Conservation (phyloP, 768 basidiomycete species). For the Phanerochaete carnosa region DNA sequence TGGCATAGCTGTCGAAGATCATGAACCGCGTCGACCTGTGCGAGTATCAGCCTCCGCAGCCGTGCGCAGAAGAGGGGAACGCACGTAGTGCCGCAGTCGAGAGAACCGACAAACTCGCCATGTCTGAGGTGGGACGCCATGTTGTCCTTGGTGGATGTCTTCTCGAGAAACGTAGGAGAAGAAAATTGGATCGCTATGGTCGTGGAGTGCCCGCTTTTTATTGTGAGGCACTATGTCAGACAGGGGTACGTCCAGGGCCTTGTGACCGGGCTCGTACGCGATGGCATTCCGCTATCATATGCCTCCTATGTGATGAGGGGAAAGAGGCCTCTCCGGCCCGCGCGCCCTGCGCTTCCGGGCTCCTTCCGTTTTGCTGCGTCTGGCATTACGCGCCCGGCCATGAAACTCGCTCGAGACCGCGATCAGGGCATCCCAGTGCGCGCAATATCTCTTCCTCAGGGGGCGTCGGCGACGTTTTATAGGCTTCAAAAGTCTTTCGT, state of each 20-base stretch:
- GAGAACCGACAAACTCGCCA: constrained; percentile 85
- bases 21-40: constrained; percentile 87
- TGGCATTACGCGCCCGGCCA: background rate
- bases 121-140: constrained; percentile 43
- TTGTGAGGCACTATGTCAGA: background rate
- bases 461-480: background rate
- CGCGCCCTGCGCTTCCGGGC: background rate
- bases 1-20: constrained; percentile 81
- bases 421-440: background rate
- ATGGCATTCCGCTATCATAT: background rate
- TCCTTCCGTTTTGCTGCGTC: background rate
- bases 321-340: background rate
- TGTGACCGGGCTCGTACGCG: background rate
- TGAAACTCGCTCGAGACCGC: background rate
- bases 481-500: background rate
- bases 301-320: constrained; percentile 2
- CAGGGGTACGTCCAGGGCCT: background rate
- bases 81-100: constrained; percentile 95
- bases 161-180: background rate
- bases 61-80: constrained; percentile 22
- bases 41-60: background rate
- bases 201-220: background rate
- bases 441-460: background rate
- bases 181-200: background rate
- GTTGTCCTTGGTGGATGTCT: background rate